A percentile compares a stretch with the other conserved stretches of the same genome.
phyloP scores from a whole-genome alignment of 2,329 filamentous ascomycete species.

The Neopestalotiopsis rosae region DNA sequence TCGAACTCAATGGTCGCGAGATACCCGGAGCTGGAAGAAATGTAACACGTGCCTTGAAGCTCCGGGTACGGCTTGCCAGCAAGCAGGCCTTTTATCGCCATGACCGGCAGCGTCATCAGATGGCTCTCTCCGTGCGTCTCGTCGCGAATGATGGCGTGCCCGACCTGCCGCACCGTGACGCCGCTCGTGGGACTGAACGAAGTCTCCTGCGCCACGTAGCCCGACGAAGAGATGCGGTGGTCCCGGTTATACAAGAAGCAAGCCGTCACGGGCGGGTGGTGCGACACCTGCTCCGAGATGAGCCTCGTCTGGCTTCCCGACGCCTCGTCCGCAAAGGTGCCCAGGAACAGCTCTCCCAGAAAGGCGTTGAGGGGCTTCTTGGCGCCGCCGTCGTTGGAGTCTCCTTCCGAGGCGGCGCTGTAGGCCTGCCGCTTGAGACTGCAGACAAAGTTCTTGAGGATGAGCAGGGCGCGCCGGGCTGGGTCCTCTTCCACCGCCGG shows the following conservation, averaged over 20 bases:
- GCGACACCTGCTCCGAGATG: slow-evolving; percentile 29
- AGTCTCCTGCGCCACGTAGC: slow-evolving; percentile 33
- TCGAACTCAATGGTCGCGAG: slow-evolving; percentile 31
- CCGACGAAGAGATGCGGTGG: slow-evolving; percentile 29
- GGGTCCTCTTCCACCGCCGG: slow-evolving; percentile 45
- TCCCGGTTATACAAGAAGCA: slow-evolving; percentile 25
- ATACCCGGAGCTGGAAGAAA: slow-evolving; percentile 33
- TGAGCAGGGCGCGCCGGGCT: slow-evolving; percentile 46
- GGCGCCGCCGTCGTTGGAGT: slow-evolving; percentile 41
- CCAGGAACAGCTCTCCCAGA: slow-evolving; percentile 50
- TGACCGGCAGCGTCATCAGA: slow-evolving; percentile 32
- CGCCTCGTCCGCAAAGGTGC: slow-evolving; percentile 38
- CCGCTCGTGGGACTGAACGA: slow-evolving; percentile 27
- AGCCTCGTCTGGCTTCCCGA: slow-evolving; percentile 34
- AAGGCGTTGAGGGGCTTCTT: slow-evolving; percentile 59
- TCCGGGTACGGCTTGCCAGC: slow-evolving; percentile 30
- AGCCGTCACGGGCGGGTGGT: slow-evolving; percentile 26
- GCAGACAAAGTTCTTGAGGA: slow-evolving; percentile 52
- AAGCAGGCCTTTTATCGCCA: slow-evolving; percentile 30
- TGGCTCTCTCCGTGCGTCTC: slow-evolving; percentile 40
- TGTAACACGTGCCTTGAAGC: slow-evolving; percentile 32
- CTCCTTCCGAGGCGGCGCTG: slow-evolving; percentile 15
- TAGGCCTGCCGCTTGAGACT: slow-evolving; percentile 49
- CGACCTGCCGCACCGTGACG: slow-evolving; percentile 30
- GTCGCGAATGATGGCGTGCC: slow-evolving; percentile 31